These are phyloP conservation scores for Saccharomyces kudriavzevii DNA, from an alignment of 805 yeast genomes.

Conservation along the genomic window DNA sequence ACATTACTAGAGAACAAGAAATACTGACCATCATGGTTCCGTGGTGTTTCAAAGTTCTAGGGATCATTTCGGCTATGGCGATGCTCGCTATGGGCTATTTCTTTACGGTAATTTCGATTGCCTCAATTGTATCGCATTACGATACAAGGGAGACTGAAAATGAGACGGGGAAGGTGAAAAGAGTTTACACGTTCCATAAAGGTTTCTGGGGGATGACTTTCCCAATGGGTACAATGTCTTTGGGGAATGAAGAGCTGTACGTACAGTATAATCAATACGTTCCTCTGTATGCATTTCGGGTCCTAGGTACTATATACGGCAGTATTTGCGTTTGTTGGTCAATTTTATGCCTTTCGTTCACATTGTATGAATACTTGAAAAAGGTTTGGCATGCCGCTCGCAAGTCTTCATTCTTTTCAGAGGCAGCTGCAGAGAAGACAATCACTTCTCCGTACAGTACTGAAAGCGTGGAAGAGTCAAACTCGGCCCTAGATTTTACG, in stretches of 20 bases:
- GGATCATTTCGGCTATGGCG: constrained; percentile 37
- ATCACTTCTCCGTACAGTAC: background rate
- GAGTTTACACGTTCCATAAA: constrained; percentile 36
- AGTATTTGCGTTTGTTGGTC: constrained; percentile 42
- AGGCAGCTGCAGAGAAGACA: background rate
- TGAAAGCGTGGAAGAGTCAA: background rate
- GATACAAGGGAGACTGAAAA: constrained; percentile 18
- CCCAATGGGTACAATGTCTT: constrained; percentile 78
- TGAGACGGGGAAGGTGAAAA: constrained; percentile 9
- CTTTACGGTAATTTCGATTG: constrained; percentile 40
- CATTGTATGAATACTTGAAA: constrained; percentile 2
- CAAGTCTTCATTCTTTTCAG: background rate
- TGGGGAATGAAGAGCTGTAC: constrained; percentile 49
- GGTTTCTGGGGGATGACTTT: constrained; percentile 83
- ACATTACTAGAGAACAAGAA: constrained; percentile 6
- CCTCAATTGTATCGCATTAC: constrained; percentile 20
- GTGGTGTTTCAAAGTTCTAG: constrained; percentile 28
- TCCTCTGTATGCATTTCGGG: constrained; percentile 47
- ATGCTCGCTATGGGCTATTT: constrained; percentile 51
- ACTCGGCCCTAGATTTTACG: background rate
- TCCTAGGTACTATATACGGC: constrained; percentile 55
- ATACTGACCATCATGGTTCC: constrained; percentile 21
- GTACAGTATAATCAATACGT: constrained; percentile 32
- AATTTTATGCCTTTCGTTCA: constrained; percentile 31
- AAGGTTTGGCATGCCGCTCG: background rate